Conservation (phyloP, 2,329 filamentous ascomycete species). For the Cercospora sp. region DNA sequence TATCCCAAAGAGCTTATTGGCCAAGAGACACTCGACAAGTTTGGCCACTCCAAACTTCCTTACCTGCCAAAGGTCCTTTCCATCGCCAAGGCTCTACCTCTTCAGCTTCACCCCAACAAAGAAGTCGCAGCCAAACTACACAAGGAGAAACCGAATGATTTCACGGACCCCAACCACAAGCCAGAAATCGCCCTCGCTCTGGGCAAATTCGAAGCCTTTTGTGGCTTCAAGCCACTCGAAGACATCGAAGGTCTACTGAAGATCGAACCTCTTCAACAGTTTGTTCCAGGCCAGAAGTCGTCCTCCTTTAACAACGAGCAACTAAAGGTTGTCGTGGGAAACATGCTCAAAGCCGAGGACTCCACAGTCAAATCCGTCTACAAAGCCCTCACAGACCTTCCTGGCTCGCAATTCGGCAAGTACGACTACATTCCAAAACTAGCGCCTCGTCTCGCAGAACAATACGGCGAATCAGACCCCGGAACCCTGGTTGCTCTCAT, state of each 20-base stretch:
- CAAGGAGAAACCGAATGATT: slow-evolving; percentile 62
- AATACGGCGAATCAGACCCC: slow-evolving; percentile 65
- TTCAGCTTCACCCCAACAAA: slow-evolving; percentile 75
- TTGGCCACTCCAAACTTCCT: slow-evolving; percentile 64
- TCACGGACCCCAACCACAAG: slow-evolving; percentile 74
- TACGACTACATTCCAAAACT: slow-evolving; percentile 64
- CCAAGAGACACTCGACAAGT: slow-evolving; percentile 59
- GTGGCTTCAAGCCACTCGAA: slow-evolving; percentile 67
- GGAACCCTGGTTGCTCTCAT: slow-evolving; percentile 68
- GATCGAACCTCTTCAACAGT: slow-evolving; percentile 56
- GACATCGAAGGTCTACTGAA: slow-evolving; percentile 61
- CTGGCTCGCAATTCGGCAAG: slow-evolving; percentile 52
- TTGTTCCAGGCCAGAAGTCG: slow-evolving; percentile 51
- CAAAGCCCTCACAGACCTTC: slow-evolving; percentile 52
- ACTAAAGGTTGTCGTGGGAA: slow-evolving; percentile 57
- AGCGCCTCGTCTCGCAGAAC: slow-evolving; percentile 62
- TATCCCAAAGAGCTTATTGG: slow-evolving; percentile 66
- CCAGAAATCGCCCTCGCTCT: slow-evolving; percentile 76
- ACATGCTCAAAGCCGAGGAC: slow-evolving; percentile 57
- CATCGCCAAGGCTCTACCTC: slow-evolving; percentile 70
- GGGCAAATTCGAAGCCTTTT: slow-evolving; percentile 71
- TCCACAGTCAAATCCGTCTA: slow-evolving; percentile 56
- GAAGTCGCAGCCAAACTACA: slow-evolving; percentile 65
- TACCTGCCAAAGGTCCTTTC: slow-evolving; percentile 76
- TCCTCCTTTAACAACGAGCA: slow-evolving; percentile 62